A percentile compares a stretch with the other conserved stretches of the same genome.
Evolutionary conservation across 139 green algal species (phyloP).

Genomic region (Limnomonas spitsbergensis): DNA sequence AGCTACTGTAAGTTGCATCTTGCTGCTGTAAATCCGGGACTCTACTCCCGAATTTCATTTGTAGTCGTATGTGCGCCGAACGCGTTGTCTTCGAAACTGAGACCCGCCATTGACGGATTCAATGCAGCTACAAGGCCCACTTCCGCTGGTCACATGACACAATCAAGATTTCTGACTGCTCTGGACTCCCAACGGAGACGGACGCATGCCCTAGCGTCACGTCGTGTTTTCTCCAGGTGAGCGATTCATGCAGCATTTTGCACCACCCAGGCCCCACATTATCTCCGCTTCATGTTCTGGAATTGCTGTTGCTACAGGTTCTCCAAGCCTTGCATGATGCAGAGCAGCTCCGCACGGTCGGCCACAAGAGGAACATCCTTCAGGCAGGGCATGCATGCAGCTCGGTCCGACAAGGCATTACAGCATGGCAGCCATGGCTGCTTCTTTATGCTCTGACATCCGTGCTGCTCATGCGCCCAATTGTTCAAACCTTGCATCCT

Average conservation of each 20-base stretch:
- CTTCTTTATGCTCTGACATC: no score
- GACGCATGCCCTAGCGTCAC: slow-evolving; percentile 90
- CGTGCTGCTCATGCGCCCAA: no score
- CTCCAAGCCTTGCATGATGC: slow-evolving; percentile 72
- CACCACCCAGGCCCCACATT: neutral
- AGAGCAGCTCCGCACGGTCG: slow-evolving; percentile 44
- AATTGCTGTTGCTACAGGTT: slow-evolving; percentile 51
- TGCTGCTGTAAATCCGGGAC: neutral
- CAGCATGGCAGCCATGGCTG: no score
- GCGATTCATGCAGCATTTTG: neutral
- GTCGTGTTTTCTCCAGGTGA: slow-evolving; percentile 83
- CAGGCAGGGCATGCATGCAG: slow-evolving; percentile 16
- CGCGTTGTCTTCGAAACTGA: neutral
- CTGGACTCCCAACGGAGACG: slow-evolving; percentile 67
- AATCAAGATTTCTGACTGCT: slow-evolving; percentile 12
- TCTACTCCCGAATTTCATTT: no score
- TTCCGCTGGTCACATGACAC: slow-evolving; percentile 84
- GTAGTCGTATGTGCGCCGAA: neutral
- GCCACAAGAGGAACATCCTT: slow-evolving; percentile 70
- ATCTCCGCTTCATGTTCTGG: neutral
- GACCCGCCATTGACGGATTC: neutral
- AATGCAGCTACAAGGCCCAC: slow-evolving; percentile 80
- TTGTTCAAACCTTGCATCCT: no score
- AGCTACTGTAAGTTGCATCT: slow-evolving; percentile 73
- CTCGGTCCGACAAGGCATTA: no score